Evolutionary conservation across 768 basidiomycete species (phyloP), one percentile per base, ranked within the genome.

Genomic region (Serendipita sp.): DNA sequence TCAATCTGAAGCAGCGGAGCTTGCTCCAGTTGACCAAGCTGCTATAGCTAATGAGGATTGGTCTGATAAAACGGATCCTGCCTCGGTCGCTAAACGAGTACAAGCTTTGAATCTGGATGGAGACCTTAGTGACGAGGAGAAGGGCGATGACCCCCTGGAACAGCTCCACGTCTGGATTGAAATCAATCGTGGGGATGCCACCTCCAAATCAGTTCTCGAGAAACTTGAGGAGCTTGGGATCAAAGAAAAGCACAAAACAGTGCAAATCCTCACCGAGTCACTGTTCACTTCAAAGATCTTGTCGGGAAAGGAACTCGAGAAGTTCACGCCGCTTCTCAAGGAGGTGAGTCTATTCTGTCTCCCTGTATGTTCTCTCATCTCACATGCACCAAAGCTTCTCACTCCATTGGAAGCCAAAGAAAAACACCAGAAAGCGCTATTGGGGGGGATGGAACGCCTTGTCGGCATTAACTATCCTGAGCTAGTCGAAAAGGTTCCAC

Each of bases 351-450:
- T 13, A 63, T n/a, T 62, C 38, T 45, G 44, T 8, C 15, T 45
- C 30, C 63, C 47, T 44, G n/a, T 38, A 28, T 11, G 4, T 10
- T 35, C 16, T 60, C 37, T 41, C 58, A 30, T 37, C 41, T 16
- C 5, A 53, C 18, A 37, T 1, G 18, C 24, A 24, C 4, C 63
- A 18, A 65, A 94, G 91, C 82, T 94, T 81, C 85, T 89, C 58
- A 86, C 86, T 0, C 86, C 88, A 1, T 8, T 60, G 16, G 56
- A 60, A 60, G 37, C 18, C 28, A 60, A 60, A 37, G 95, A 98
- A 78, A 97, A 93, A 74, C 90, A 95, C 70, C 92, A 96, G 74
- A 99, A 98, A 75, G 79, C 93, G 0, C 77, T 99, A 35, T 80
- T 98, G 4, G 96, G 96, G 32, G 96, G 96, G 63, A 76, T 98